Evolutionary conservation across 1,139 yeast species (phyloP), one percentile per base, ranked within the genome.

Genomic region (Debaryomyces nepalensis): DNA sequence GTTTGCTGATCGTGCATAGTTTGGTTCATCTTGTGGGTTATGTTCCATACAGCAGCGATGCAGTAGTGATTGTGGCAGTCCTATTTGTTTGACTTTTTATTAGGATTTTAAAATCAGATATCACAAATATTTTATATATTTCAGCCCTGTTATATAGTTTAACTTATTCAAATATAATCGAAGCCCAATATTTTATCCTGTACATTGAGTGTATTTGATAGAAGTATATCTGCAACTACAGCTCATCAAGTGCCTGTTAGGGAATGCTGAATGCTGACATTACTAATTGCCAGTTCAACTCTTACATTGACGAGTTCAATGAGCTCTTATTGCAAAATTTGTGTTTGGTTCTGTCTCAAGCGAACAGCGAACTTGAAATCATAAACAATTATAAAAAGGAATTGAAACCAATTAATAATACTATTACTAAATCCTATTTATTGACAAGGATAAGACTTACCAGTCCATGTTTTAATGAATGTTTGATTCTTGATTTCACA

Each of bases 401-500:
- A n/a, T n/a, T 37, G 22, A 44, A 44, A 26, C 8, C 33, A 2
- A 43, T 39, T 21, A 24, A 31, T 3, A 39, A 48, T 27, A 7
- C 43, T 5, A 20, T 5, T 14, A 31, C 22, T 4, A 31, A 16
- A 19, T 4, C 22, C 7, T 31, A 31, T 20, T 19, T 19, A 11
- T 10, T 31, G n/a, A 31, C 34, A 15, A 33, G 36, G 30, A 21
- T 22, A 23, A 12, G 34, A 14, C 4, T 12, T n/a, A 16, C 33
- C 19, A n/a, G 19, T 6, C 7, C 11, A 9, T 21, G 12, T 14
- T 18, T 34, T 12, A 5, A 12, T 10, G 26, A n/a, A 4, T 5
- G 30, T 26, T 34, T 34, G 16, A 30, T 37, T 3, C 16, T 61
- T 14, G 53, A 49, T 9, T 54, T 68, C 29, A 62, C 70, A 1